Percentiles rank a stretch among this genome's conserved stretches.
Evolutionary conservation across 352 stramenopile genomes (phyloP).

Genomic region (Phytophthora pseudosyringae): DNA sequence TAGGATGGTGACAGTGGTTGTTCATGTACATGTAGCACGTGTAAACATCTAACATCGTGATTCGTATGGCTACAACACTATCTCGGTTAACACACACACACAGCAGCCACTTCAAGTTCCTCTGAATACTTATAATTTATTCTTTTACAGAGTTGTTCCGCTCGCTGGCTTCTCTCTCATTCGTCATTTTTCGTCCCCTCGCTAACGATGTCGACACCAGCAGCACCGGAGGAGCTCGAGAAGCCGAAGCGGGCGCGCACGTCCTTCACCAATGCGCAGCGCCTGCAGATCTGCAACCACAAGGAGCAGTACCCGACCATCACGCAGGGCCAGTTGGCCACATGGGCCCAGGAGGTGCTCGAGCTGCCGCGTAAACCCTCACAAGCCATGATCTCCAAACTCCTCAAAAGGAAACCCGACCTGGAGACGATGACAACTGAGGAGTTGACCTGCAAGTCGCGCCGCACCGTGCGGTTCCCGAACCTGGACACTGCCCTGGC

Average conservation of each 20-base stretch:
- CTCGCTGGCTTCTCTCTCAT: conserved; percentile 11
- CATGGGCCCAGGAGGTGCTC: conserved; percentile 31
- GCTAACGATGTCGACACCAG: conserved; percentile 14
- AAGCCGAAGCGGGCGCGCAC: conserved; percentile 12
- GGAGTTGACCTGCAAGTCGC: conserved; percentile 33
- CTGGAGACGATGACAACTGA: conserved; percentile 33
- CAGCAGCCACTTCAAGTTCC: not conserved
- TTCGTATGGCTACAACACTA: no score
- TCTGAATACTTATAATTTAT: no score
- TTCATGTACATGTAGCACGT: no score
- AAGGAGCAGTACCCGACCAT: conserved; percentile 30
- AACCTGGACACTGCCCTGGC: conserved; percentile 32
- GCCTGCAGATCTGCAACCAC: conserved; percentile 34
- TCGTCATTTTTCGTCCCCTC: not conserved
- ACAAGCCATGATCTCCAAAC: conserved; percentile 44
- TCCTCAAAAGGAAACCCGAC: conserved; percentile 38
- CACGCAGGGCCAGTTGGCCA: conserved; percentile 30
- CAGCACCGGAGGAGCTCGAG: not conserved
- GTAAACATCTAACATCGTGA: no score
- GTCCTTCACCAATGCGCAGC: conserved; percentile 41
- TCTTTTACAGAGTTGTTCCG: not conserved
- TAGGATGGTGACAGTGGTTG: no score
- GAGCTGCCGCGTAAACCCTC: conserved; percentile 33
- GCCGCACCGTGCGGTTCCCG: conserved; percentile 32
- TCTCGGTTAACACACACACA: no score